phyloP scores from a whole-genome alignment of 768 basidiomycete genomes.

The Mycena epipterygia region DNA sequence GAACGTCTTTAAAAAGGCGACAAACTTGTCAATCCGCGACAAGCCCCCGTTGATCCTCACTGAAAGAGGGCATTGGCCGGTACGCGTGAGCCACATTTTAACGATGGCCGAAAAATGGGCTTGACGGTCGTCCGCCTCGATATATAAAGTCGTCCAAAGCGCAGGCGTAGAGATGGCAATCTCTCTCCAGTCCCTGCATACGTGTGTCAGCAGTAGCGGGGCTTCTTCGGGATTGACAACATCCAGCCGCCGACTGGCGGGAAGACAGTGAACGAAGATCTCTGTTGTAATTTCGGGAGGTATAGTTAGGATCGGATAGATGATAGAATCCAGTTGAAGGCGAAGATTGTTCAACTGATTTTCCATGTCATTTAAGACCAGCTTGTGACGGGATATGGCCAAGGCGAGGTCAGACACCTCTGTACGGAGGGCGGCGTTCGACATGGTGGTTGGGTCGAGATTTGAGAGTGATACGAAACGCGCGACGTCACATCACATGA shows the following conservation, averaged over 20 bases:
- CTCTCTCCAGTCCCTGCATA: conserved; percentile 6
- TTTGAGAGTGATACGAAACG: no score
- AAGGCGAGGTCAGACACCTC: neutral
- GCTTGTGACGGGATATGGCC: neutral
- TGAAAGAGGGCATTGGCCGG: conserved; percentile 6
- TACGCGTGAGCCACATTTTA: conserved; percentile 7
- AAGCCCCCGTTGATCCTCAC: neutral
- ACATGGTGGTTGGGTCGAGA: no score
- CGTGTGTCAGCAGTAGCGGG: neutral
- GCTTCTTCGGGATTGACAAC: neutral
- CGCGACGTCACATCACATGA: no score
- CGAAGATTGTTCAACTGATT: neutral
- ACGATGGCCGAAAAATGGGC: neutral
- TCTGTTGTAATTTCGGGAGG: neutral
- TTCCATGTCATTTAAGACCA: neutral
- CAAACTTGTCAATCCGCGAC: neutral
- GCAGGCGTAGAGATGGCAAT: conserved; percentile 14
- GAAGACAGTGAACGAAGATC: neutral
- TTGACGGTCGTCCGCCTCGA: neutral
- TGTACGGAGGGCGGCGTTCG: neutral
- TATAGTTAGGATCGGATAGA: neutral
- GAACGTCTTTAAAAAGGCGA: neutral
- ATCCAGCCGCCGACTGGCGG: neutral
- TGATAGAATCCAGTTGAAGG: neutral
- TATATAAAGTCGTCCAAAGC: conserved; percentile 6